phyloP scores from a whole-genome alignment of 108 stramenopile species.

The Nitzschia sp. region DNA sequence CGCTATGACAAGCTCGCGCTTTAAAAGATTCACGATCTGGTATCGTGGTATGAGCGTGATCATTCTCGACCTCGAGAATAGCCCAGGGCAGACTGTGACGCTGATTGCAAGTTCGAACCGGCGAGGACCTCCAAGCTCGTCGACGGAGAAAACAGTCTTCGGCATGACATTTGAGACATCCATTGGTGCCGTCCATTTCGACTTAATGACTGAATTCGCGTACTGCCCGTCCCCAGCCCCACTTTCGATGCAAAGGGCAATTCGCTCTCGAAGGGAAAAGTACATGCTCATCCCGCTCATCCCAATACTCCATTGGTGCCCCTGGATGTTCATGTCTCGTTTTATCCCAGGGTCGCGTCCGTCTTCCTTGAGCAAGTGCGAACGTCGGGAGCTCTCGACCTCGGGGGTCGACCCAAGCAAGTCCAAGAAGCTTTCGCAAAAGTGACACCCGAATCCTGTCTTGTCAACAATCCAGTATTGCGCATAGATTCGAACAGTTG shows the following conservation, averaged over 20 bases:
- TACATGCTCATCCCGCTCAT: constrained; percentile 72
- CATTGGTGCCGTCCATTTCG: constrained; percentile 68
- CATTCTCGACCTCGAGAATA: constrained; percentile 65
- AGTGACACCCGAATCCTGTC: constrained; percentile 73
- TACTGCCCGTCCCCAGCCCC: constrained; percentile 21
- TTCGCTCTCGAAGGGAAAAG: constrained; percentile 58
- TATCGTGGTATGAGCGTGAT: constrained; percentile 72
- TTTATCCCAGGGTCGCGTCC: constrained; percentile 32
- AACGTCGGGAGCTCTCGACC: constrained; percentile 54
- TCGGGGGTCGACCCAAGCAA: constrained; percentile 62
- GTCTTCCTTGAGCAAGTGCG: constrained; percentile 43
- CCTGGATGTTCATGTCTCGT: constrained; percentile 49
- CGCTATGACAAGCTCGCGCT: constrained; percentile 54
- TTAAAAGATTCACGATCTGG: constrained; percentile 74
- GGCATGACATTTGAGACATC: constrained; percentile 81
- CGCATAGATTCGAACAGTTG: constrained; percentile 63
- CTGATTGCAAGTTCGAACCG: constrained; percentile 74
- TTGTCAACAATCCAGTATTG: constrained; percentile 87
- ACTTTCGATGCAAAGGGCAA: constrained; percentile 62
- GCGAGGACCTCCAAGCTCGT: constrained; percentile 54
- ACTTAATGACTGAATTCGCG: constrained; percentile 21
- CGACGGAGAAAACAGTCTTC: constrained; percentile 68
- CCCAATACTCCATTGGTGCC: constrained; percentile 78
- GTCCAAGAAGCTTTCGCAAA: constrained; percentile 64
- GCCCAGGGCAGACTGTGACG: constrained; percentile 62